Conservation (phyloP, 164 flowering plant genomes). For the Tetrastigma voinierianum region DNA sequence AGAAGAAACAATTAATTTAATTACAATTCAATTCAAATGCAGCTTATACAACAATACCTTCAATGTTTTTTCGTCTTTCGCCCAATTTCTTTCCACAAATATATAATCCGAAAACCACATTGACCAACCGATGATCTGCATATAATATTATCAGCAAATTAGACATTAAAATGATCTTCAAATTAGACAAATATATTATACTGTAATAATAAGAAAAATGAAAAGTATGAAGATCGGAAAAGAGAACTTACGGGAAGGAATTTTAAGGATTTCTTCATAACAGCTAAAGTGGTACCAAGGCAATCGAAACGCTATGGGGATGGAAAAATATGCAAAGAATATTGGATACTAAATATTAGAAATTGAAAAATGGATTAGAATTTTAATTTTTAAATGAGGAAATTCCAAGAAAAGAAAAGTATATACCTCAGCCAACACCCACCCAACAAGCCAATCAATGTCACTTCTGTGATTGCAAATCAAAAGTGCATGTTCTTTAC, state of each 20-base stretch:
- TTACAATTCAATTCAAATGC: no score
- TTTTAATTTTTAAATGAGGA: no score
- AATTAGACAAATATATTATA: no score
- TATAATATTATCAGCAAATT: no score
- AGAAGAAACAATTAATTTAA: no score
- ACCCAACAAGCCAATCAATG: slow-evolving; percentile 78
- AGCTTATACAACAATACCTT: slow-evolving; percentile 46
- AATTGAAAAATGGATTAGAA: background rate
- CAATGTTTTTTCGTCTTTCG: slow-evolving; percentile 66
- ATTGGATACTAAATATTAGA: background rate
- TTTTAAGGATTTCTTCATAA: slow-evolving; percentile 73
- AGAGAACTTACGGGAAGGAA: slow-evolving; percentile 64
- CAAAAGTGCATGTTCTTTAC: slow-evolving; percentile 74
- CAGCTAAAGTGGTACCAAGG: slow-evolving; percentile 67
- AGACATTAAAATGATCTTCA: no score
- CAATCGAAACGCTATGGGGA: slow-evolving; percentile 64
- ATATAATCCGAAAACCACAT: slow-evolving; percentile 81
- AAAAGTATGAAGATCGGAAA: background rate
- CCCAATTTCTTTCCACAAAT: slow-evolving; percentile 79
- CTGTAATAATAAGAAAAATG: no score
- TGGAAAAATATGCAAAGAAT: background rate
- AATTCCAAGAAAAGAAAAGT: no score
- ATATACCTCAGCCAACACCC: slow-evolving; percentile 86
- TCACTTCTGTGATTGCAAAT: slow-evolving; percentile 71
- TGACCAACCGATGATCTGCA: slow-evolving; percentile 81